Evolutionary conservation across 805 yeast species (phyloP), one percentile per base, ranked within the genome.

Genomic region (Schizosaccharomyces cryophilus): DNA sequence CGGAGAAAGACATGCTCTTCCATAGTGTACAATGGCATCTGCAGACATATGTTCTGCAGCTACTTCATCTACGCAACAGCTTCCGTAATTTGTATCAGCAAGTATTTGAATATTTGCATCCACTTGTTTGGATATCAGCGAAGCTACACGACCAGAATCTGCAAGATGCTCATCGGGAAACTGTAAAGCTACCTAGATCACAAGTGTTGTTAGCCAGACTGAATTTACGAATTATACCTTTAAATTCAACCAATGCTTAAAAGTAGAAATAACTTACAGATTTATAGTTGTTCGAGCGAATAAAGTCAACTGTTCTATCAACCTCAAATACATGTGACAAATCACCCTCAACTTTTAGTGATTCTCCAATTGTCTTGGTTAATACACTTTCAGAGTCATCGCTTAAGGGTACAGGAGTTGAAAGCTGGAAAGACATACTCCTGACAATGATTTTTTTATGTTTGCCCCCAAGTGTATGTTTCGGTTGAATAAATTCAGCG

Each of bases 61-160:
- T 31, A 90, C 94, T 68, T 89, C 96, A 70, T 93, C 98, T 11
- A 90, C 84, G 72, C 98, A 93, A 71, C 98, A 93, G 0, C 95
- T 77, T 35, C 95, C 86, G 67, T 93, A 93, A 0, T 96, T 87
- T 0, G 98, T 90, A 68, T 93, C 98, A 0, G 97, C 98, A 45
- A 93, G 73, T 19, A 90, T 79, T 85, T 90, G 90, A 11, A 84
- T 77, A 6, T 11, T 19, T 2, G 26, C 63, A 63, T 3, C 64
- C 40, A 47, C 64, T 59, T 24, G 66, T 63, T 64, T 65, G 63
- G 65, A 59, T 74, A 73, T 60, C 64, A 67, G 31, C 69, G 72
- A 66, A 78, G 80, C 80, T 0, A 90, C 79, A 21, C 81, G 75
- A 0, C 90, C 80, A 0, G 96, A 82, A 69, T 90, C 96, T 51